phyloP scores from a whole-genome alignment of 345 rosid species.

The Citrus mangshanensis region DNA sequence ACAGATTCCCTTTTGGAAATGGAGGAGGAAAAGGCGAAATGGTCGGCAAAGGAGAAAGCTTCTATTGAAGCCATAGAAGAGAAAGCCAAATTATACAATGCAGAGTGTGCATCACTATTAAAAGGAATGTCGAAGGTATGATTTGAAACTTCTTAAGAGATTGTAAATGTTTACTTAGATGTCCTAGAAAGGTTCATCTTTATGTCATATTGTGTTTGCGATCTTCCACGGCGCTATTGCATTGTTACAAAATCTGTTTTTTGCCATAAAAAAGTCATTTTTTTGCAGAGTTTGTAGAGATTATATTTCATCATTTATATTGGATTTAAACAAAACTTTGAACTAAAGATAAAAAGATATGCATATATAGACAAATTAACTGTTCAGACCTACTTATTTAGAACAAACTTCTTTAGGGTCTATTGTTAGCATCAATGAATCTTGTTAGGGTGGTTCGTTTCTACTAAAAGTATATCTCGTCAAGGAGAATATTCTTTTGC shows the following conservation, averaged over 20 bases:
- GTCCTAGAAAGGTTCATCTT: not conserved
- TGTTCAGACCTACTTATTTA: not conserved
- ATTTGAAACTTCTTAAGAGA: slow-evolving; percentile 5
- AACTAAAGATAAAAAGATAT: not conserved
- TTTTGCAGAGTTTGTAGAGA: not conserved
- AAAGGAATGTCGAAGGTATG: slow-evolving; percentile 58
- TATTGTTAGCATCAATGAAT: not conserved
- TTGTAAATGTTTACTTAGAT: slow-evolving; percentile 1
- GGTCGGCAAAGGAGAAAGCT: slow-evolving; percentile 73
- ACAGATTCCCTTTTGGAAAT: slow-evolving; percentile 75
- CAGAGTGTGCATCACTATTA: slow-evolving; percentile 43
- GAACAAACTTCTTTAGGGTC: not conserved
- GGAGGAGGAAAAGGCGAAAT: slow-evolving; percentile 90
- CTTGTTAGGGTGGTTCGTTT: not conserved
- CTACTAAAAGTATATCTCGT: not conserved
- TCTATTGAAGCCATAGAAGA: slow-evolving; percentile 58
- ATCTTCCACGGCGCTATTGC: not conserved
- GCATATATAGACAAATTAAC: not conserved
- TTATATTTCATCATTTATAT: not conserved
- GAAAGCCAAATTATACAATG: slow-evolving; percentile 39
- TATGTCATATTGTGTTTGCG: not conserved
- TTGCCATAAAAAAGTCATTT: not conserved
- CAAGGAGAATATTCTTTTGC: not conserved
- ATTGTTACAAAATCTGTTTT: not conserved
- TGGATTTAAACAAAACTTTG: not conserved